phyloP scores from a whole-genome alignment of 345 rosid genomes.

The Brassica incana region DNA sequence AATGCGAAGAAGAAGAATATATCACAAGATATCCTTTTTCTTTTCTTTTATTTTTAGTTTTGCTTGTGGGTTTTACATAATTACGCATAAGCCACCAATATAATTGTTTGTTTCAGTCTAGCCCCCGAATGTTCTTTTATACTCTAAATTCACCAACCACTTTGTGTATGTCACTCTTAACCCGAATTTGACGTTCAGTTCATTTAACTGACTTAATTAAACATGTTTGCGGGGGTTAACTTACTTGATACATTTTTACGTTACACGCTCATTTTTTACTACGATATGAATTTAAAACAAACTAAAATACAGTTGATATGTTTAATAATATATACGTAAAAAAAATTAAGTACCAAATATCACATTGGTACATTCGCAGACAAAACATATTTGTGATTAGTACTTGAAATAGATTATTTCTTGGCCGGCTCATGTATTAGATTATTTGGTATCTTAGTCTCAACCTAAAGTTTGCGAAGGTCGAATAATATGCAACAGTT shows the following conservation, averaged over 20 bases:
- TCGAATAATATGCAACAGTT: background rate
- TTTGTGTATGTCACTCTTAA: background rate
- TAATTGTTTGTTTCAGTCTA: background rate
- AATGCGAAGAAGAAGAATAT: slow-evolving; percentile 4
- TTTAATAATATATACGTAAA: too few relatives aligned
- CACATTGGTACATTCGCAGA: too few relatives aligned
- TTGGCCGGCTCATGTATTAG: too few relatives aligned
- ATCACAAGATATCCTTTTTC: background rate
- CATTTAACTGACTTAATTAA: too few relatives aligned
- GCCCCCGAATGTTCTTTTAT: background rate
- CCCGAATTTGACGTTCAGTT: background rate
- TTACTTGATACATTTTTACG: too few relatives aligned
- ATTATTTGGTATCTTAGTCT: background rate
- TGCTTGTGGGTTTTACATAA: background rate
- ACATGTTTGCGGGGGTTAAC: too few relatives aligned
- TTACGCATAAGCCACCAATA: background rate
- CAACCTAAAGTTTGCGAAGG: background rate
- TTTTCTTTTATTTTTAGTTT: background rate
- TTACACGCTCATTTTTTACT: too few relatives aligned
- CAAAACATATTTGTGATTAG: too few relatives aligned
- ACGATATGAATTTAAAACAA: too few relatives aligned
- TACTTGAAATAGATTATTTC: too few relatives aligned
- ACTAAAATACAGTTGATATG: too few relatives aligned
- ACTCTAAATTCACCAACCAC: background rate
- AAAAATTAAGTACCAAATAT: too few relatives aligned